phyloP scores from a whole-genome alignment of 1,139 yeast genomes.

The Kodamaea ohmeri region DNA sequence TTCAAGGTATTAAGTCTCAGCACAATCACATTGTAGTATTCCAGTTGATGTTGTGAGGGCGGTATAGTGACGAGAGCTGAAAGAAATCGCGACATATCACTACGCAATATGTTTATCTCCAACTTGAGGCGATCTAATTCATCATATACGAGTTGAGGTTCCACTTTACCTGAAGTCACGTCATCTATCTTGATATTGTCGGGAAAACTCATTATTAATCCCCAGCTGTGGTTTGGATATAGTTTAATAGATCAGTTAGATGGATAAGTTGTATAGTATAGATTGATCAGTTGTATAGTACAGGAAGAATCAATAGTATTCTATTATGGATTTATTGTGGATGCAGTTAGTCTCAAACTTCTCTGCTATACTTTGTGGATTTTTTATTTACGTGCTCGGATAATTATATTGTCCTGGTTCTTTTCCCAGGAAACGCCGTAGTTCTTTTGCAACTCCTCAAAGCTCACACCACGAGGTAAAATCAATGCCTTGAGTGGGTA shows the following conservation, averaged over 20 bases:
- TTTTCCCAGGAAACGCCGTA: slow-evolving; percentile 29
- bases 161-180: slow-evolving; percentile 43
- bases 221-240: too few relatives aligned
- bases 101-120: slow-evolving; percentile 44
- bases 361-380: background rate
- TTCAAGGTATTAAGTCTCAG: slow-evolving; percentile 36
- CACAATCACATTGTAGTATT: slow-evolving; percentile 31
- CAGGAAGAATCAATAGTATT: slow-evolving; percentile 26
- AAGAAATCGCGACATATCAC: slow-evolving; percentile 43
- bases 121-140: slow-evolving; percentile 43
- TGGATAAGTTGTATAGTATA: too few relatives aligned
- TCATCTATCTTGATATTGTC: slow-evolving; percentile 46
- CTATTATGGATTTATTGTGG: background rate
- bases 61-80: slow-evolving; percentile 41
- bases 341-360: background rate
- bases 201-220: slow-evolving; percentile 30
- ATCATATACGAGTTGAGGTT: slow-evolving; percentile 34
- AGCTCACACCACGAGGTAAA: slow-evolving; percentile 30
- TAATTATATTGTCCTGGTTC: slow-evolving; percentile 23
- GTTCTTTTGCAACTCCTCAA: slow-evolving; percentile 19
- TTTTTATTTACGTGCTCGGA: slow-evolving; percentile 20
- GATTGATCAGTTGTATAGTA: too few relatives aligned
- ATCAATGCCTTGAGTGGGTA: slow-evolving; percentile 16
- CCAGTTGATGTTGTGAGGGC: slow-evolving; percentile 35
- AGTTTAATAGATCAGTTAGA: too few relatives aligned